These are phyloP conservation scores for Colletotrichum cordylinicola DNA, from an alignment of 2,329 filamentous ascomycete genomes.

Conservation along the genomic window DNA sequence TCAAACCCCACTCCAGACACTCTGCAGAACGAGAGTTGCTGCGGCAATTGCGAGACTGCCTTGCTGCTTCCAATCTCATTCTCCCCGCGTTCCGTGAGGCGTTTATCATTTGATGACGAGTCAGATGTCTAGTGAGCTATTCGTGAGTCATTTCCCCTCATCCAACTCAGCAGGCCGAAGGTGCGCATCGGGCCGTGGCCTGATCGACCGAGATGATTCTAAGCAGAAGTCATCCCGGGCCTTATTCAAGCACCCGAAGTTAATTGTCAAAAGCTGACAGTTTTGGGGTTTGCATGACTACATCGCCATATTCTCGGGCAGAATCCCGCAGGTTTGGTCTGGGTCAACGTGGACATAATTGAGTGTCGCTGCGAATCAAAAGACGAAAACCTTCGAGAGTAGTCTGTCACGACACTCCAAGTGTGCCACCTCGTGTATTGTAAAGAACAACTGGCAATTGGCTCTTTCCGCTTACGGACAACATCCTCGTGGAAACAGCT, in stretches of 20 bases:
- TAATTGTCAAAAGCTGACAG: not conserved
- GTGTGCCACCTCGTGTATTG: not conserved
- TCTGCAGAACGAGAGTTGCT: rapidly evolving
- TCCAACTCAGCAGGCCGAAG: not conserved
- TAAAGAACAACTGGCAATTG: not conserved
- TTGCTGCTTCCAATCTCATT: not conserved
- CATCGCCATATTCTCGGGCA: not conserved
- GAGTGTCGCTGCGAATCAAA: not conserved
- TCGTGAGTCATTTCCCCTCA: not conserved
- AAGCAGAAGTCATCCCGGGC: not conserved
- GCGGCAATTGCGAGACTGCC: not conserved
- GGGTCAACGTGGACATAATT: not conserved
- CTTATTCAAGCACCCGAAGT: not conserved
- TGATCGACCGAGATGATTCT: not conserved
- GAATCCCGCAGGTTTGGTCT: not conserved
- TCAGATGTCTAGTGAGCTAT: not conserved
- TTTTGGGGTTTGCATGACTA: not conserved
- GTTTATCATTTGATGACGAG: not conserved
- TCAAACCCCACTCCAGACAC: not conserved
- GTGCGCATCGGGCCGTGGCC: not conserved
- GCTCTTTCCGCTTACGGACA: not conserved
- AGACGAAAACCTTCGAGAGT: not conserved
- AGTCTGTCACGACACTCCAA: not conserved
- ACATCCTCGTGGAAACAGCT: not conserved
- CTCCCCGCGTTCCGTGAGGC: not conserved